Percentiles rank a stretch among this genome's conserved stretches.
Conservation (phyloP, 345 rosid species). For the Dipteronia dyeriana region DNA sequence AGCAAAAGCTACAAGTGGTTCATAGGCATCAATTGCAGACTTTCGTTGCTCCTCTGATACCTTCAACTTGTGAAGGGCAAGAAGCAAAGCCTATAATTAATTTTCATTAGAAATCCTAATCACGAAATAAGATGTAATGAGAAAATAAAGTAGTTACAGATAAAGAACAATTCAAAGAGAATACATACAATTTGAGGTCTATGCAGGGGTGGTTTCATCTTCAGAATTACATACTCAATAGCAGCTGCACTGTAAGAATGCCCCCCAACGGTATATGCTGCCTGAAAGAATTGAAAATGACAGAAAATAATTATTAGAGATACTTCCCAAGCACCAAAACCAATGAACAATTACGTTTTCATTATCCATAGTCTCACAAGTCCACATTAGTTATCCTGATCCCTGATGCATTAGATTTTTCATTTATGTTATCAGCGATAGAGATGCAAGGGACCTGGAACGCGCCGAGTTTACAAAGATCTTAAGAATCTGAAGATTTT, state of each 20-base stretch:
- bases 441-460: background rate
- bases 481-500: background rate
- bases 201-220: constrained; percentile 88
- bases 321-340: background rate
- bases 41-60: constrained; percentile 71
- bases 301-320: background rate
- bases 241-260: constrained; percentile 82
- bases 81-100: constrained; percentile 71
- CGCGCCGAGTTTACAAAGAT: background rate
- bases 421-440: background rate
- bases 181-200: constrained; percentile 76
- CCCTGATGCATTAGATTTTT: background rate
- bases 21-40: constrained; percentile 53
- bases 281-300: constrained; percentile 41
- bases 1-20: constrained; percentile 78
- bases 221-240: constrained; percentile 70
- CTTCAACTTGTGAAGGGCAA: constrained; percentile 80
- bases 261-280: constrained; percentile 92
- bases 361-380: background rate
- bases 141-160: constrained; percentile 9
- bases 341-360: background rate
- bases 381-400: background rate
- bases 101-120: constrained; percentile 11
- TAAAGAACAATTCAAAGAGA: constrained; percentile 2
- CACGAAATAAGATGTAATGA: background rate